Evolutionary conservation across 306 rosid species (phyloP), one percentile per base, ranked within the genome.

Genomic region (Fagus crenata): DNA sequence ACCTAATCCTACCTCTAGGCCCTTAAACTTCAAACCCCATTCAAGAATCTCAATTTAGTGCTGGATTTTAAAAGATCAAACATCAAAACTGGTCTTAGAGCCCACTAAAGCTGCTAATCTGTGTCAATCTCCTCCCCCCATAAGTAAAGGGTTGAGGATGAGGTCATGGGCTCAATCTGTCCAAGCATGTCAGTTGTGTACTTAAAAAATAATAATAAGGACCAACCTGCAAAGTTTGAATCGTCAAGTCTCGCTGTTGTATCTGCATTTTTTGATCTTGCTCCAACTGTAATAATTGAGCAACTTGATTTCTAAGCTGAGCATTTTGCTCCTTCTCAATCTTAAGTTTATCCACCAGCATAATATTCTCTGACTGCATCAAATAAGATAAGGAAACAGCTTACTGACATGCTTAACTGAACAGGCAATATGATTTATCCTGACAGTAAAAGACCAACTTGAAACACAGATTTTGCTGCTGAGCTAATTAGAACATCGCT

Each of bases 241-340:
- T 90, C 43, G 89, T 86, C 78, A 86, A 87, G 85, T 95, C 97
- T 84, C 82, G 79, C 75, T 90, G 91, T 75, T 90, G 93, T 46
- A 95, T 89, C 89, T 87, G 90, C 82, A 87, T 77, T 58, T 90
- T 92, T 58, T 92, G 85, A 53, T 90, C 98, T 87, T 95, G 97
- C 86, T 92, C 97, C 85, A 78, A 81, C 86, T 83, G 90, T 82
- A 89, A 81, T 71, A 95, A 89, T 71, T 92, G 97, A 85, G 97
- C 90, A 74, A 95, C 97, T 92, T 92, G 97, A 89, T 84, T 88
- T 87, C 90, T 86, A 77, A 92, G 89, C 90, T 88, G 96, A 74
- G 85, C 84, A 77, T 88, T 95, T 84, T 95, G 97, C 77, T 95
- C 98, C 84, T 90, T 92, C 81, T 95, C 97, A 68, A 86, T 86